Evolutionary conservation across 1,284 basidiomycete species (phyloP).

Genomic region (Mrakiaceae sp.): DNA sequence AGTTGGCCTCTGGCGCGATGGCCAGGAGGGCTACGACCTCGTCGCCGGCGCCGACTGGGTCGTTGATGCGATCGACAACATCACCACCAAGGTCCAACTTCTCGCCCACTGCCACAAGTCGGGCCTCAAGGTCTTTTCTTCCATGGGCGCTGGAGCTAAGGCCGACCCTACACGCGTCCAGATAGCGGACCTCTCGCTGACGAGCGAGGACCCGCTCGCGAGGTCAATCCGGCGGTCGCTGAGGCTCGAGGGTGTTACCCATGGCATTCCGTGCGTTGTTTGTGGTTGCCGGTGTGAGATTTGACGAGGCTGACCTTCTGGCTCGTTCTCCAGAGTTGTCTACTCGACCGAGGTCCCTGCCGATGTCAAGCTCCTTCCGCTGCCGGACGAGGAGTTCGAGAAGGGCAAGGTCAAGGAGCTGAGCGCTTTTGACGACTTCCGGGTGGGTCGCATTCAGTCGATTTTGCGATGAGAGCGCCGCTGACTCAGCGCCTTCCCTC

Average conservation of each 20-base stretch:
- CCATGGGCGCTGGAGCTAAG: constrained; percentile 97
- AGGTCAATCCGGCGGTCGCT: constrained; percentile 75
- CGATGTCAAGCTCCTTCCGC: constrained; percentile 75
- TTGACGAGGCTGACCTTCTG: background rate
- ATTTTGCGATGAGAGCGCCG: background rate
- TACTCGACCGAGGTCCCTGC: constrained; percentile 87
- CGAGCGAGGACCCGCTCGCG: constrained; percentile 89
- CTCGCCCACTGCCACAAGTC: constrained; percentile 63
- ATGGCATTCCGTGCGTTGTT: constrained; percentile 53
- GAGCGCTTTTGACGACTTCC: constrained; percentile 83
- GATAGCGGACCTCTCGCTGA: constrained; percentile 82
- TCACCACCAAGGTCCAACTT: constrained; percentile 78
- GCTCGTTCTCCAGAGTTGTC: constrained; percentile 45
- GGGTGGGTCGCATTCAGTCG: constrained; percentile 48
- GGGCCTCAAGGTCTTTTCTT: constrained; percentile 78
- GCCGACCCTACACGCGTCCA: constrained; percentile 88
- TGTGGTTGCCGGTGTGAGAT: background rate
- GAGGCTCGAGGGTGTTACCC: constrained; percentile 53
- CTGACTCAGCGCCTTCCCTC: background rate
- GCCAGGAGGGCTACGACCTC: constrained; percentile 50
- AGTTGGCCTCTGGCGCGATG: constrained; percentile 71
- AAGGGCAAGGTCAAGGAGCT: constrained; percentile 86
- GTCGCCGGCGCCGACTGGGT: constrained; percentile 82
- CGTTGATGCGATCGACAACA: constrained; percentile 92
- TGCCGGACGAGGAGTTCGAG: constrained; percentile 83